Percentiles rank a stretch among this genome's conserved stretches.
These are phyloP conservation scores for Arachis hypogaea DNA, from an alignment of 306 rosid genomes.

Conservation along the genomic window DNA sequence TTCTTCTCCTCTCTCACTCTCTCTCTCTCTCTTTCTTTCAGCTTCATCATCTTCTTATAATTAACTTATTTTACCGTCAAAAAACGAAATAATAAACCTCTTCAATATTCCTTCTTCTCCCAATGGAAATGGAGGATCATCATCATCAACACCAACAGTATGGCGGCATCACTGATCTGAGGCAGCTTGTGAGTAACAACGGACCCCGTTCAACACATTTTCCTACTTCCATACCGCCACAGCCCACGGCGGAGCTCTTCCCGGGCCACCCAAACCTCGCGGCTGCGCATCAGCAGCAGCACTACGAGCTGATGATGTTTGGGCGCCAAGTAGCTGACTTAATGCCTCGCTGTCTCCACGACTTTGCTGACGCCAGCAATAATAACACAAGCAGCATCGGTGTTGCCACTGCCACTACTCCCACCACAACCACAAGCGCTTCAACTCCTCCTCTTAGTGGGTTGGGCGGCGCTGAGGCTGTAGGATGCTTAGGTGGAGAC, in stretches of 20 bases:
- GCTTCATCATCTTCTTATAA: slow-evolving; percentile 5
- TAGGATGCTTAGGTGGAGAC: slow-evolving; percentile 54
- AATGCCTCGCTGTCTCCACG: slow-evolving; percentile 56
- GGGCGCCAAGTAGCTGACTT: slow-evolving; percentile 55
- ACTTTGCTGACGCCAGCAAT: slow-evolving; percentile 38
- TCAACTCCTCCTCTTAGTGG: slow-evolving; percentile 67
- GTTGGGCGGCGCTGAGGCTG: slow-evolving; percentile 56
- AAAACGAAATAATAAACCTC: neutral
- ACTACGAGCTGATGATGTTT: slow-evolving; percentile 77
- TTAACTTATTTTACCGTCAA: neutral
- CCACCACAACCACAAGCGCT: slow-evolving; percentile 46
- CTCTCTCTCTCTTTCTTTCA: neutral
- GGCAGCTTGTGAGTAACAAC: slow-evolving; percentile 55
- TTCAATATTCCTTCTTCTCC: neutral
- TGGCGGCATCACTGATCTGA: slow-evolving; percentile 60
- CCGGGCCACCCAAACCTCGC: slow-evolving; percentile 52
- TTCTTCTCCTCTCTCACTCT: neutral
- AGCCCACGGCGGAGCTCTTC: slow-evolving; percentile 61
- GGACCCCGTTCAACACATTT: slow-evolving; percentile 55
- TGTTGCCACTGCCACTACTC: slow-evolving; percentile 36
- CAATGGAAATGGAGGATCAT: slow-evolving; percentile 85
- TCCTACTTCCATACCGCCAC: slow-evolving; percentile 45
- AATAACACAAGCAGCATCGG: slow-evolving; percentile 12
- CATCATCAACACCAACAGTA: slow-evolving; percentile 49
- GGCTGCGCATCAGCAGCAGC: slow-evolving; percentile 37